These are phyloP conservation scores for Emergomyces africanus DNA, from an alignment of 2,329 filamentous ascomycete species.

Conservation along the genomic window DNA sequence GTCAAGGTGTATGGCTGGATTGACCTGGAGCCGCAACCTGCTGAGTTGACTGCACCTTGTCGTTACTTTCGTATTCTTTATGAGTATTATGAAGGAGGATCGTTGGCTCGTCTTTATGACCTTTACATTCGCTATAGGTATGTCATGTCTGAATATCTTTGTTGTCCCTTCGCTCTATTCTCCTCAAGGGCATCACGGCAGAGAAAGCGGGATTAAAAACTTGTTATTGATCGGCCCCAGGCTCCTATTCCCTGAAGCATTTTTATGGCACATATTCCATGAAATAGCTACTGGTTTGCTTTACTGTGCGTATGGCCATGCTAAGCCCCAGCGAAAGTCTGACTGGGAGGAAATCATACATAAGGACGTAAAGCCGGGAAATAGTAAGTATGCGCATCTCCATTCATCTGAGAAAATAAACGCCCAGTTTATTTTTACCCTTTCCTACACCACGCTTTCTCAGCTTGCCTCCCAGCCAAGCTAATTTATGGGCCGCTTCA, in stretches of 20 bases:
- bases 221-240: background rate
- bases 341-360: constrained; percentile 8
- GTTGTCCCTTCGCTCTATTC: background rate
- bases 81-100: constrained; percentile 3
- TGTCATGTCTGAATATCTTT: background rate
- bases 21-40: background rate
- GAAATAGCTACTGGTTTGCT: constrained; percentile 4
- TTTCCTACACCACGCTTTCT: background rate
- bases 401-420: background rate
- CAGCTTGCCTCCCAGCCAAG: background rate
- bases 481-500: background rate
- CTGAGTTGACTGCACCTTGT: background rate
- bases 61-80: constrained; percentile 6
- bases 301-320: constrained; percentile 6
- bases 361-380: constrained; percentile 7
- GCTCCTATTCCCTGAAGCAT: constrained; percentile 5
- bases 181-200: too few species aligned
- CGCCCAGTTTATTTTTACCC: background rate
- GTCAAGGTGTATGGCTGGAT: constrained; percentile 8
- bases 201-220: background rate
- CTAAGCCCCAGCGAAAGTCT: background rate
- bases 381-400: constrained; percentile 3
- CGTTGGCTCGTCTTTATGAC: background rate
- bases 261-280: constrained; percentile 8
- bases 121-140: constrained; percentile 2